A percentile compares a stretch with the other conserved stretches of the same genome.
Conservation (phyloP, 257 asterid genomes). For the Solanum piurae region DNA sequence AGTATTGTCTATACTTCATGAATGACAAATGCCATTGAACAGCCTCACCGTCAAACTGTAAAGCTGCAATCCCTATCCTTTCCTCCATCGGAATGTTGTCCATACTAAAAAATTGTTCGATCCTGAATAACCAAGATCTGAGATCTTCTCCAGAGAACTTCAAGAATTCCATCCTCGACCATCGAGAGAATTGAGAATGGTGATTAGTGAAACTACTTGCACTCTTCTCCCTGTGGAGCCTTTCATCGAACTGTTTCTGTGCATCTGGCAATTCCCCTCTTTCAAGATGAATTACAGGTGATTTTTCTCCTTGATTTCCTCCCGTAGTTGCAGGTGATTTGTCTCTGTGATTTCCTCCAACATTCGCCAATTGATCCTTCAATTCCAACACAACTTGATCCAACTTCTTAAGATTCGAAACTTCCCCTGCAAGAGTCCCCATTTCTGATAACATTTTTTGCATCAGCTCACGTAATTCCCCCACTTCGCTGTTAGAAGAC, state of each 20-base stretch:
- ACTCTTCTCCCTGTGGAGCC: background rate
- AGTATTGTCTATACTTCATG: background rate
- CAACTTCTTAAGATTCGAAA: no score
- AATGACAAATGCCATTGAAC: background rate
- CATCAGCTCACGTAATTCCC: background rate
- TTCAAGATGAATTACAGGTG: background rate
- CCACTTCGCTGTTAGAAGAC: no score
- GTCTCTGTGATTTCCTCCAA: no score
- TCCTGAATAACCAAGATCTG: background rate
- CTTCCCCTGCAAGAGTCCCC: background rate
- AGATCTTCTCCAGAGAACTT: background rate
- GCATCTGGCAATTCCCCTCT: rapidly evolving
- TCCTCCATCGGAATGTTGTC: background rate
- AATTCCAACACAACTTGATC: no score
- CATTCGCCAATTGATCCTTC: no score
- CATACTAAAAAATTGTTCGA: background rate
- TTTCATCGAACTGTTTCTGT: background rate
- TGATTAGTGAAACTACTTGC: background rate
- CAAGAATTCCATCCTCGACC: background rate
- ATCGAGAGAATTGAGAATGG: background rate
- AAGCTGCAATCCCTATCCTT: background rate
- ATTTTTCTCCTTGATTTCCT: no score
- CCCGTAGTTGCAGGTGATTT: no score
- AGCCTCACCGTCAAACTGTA: background rate
- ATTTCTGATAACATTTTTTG: no score